Evolutionary conservation across 163 green algal genomes (phyloP).

Genomic region (Prototheca stagnorum): DNA sequence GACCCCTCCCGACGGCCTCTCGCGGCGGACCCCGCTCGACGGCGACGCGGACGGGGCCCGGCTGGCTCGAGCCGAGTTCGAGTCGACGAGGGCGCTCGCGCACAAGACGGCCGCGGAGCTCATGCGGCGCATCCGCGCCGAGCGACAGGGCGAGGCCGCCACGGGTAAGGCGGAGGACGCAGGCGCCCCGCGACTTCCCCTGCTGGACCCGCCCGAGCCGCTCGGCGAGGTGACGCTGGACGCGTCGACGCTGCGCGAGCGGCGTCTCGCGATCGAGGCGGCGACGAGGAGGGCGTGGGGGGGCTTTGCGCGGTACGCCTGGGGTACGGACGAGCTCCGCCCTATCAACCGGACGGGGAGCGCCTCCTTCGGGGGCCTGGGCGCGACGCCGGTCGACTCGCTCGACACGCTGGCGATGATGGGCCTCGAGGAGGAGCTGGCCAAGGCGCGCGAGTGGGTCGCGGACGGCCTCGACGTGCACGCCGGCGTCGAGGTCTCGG

Average conservation of each 20-base stretch:
- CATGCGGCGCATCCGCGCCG: too few relatives aligned
- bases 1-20: too few relatives aligned
- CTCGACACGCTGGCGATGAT: conserved; percentile 40
- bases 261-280: conserved; percentile 9
- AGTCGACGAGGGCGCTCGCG: too few relatives aligned
- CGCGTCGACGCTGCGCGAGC: background rate
- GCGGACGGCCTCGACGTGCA: conserved; percentile 9
- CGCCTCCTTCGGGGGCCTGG: conserved; percentile 26
- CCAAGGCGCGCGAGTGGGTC: conserved; percentile 24
- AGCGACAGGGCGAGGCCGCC: too few relatives aligned
- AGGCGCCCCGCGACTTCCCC: too few relatives aligned
- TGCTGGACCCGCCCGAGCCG: too few relatives aligned
- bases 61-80: too few relatives aligned
- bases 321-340: conserved; percentile 50
- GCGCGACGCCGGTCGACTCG: conserved; percentile 31
- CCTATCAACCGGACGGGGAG: conserved; percentile 29
- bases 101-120: too few relatives aligned
- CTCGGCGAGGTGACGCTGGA: background rate
- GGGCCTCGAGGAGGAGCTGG: conserved; percentile 26
- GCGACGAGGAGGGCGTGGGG: conserved; percentile 35
- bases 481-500: conserved; percentile 26
- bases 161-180: too few relatives aligned
- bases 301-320: conserved; percentile 45
- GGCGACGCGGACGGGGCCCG: too few relatives aligned
- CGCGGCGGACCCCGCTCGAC: too few relatives aligned